Evolutionary conservation across 306 rosid genomes (phyloP).

Genomic region (cucumber (Cucumis sativus)): DNA sequence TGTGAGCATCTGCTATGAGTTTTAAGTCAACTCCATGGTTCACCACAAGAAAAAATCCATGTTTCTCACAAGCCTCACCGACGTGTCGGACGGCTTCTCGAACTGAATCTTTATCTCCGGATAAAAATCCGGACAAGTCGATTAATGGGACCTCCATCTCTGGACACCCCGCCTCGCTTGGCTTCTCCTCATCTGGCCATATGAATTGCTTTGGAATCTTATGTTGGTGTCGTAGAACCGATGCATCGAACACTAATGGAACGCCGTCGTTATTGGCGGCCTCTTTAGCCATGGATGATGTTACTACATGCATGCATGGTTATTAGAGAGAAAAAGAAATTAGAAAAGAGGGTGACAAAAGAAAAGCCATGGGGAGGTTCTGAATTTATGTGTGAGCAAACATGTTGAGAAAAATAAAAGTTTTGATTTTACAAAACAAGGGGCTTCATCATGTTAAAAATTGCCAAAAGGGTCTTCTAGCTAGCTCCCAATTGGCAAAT

Average conservation of each 20-base stretch:
- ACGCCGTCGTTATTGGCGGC: conserved; percentile 10
- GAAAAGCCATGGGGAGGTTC: conserved; percentile 60
- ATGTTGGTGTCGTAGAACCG: conserved; percentile 30
- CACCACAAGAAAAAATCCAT: conserved; percentile 76
- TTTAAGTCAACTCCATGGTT: conserved; percentile 59
- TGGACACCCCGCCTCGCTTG: conserved; percentile 27
- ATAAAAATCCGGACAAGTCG: conserved; percentile 47
- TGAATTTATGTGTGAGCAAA: conserved; percentile 34
- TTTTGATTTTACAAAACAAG: conserved; percentile 13
- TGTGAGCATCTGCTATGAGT: conserved; percentile 49
- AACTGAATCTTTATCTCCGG: conserved; percentile 37
- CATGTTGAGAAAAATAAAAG: background rate
- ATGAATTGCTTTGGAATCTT: conserved; percentile 65
- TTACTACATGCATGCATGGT: conserved; percentile 4
- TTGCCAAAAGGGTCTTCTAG: conserved; percentile 2
- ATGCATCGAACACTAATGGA: conserved; percentile 57
- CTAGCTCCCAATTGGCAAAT: background rate
- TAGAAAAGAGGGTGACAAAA: conserved; percentile 21
- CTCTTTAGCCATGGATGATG: conserved; percentile 34
- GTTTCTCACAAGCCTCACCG: conserved; percentile 63
- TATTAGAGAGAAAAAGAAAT: background rate
- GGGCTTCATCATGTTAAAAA: conserved; percentile 1
- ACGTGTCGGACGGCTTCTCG: conserved; percentile 38
- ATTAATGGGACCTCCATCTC: conserved; percentile 58
- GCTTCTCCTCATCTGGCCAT: conserved; percentile 90